phyloP scores from a whole-genome alignment of 495 filamentous ascomycete genomes.

The Acidomyces sp. region DNA sequence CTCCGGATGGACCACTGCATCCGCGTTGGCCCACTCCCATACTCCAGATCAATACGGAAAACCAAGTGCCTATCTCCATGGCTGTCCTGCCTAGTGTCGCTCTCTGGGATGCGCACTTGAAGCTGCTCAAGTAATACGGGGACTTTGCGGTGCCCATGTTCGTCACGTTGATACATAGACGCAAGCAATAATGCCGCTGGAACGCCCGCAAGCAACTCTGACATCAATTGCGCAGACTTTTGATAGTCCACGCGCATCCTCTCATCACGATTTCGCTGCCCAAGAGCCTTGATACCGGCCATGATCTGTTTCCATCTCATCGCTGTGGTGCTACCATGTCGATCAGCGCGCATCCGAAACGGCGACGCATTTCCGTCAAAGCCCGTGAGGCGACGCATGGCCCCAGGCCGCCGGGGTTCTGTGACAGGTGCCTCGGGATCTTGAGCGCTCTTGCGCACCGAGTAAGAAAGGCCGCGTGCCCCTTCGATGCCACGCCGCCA shows the following conservation, averaged over 20 bases:
- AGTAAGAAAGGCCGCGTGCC: slow-evolving; percentile 44
- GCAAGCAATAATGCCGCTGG: slow-evolving; percentile 87
- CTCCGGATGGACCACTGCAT: slow-evolving; percentile 96
- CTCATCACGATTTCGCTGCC: slow-evolving; percentile 64
- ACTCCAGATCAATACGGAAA: slow-evolving; percentile 88
- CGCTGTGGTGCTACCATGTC: slow-evolving; percentile 63
- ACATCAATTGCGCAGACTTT: slow-evolving; percentile 93
- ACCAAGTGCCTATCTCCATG: slow-evolving; percentile 68
- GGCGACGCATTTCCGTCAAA: slow-evolving; percentile 46
- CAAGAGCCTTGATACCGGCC: slow-evolving; percentile 67
- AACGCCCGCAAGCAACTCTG: slow-evolving; percentile 80
- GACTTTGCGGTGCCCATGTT: slow-evolving; percentile 87
- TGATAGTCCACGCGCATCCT: slow-evolving; percentile 66
- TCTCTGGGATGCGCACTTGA: slow-evolving; percentile 75
- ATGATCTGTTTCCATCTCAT: slow-evolving; percentile 83
- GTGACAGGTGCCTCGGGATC: slow-evolving; percentile 37
- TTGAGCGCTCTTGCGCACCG: slow-evolving; percentile 25
- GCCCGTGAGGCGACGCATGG: slow-evolving; percentile 62
- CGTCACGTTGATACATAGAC: slow-evolving; percentile 93
- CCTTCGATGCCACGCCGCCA: slow-evolving; percentile 44
- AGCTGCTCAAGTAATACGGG: slow-evolving; percentile 92
- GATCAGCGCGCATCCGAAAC: slow-evolving; percentile 23
- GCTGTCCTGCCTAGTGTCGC: slow-evolving; percentile 42
- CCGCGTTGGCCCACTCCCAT: slow-evolving; percentile 83
- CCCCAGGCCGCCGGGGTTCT: slow-evolving; percentile 44